Percentiles rank a stretch among this genome's conserved stretches.
phyloP scores from a whole-genome alignment of 140 eudicot genomes.

The Anethum foeniculum region DNA sequence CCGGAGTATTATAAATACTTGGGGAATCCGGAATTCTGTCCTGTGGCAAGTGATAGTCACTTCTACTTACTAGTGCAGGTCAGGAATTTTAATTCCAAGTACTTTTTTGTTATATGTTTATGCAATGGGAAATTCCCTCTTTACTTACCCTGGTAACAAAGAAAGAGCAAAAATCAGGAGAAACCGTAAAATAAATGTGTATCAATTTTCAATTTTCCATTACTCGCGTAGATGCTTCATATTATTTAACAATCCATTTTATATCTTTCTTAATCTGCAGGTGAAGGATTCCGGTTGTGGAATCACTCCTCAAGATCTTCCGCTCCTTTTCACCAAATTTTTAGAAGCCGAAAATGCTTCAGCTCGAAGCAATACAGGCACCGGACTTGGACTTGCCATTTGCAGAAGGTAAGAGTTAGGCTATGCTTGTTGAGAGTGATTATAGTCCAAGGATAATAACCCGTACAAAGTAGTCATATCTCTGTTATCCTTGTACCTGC shows the following conservation, averaged over 20 bases:
- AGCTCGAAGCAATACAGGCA: constrained; percentile 22
- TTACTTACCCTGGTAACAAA: neutral
- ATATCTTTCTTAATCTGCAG: constrained; percentile 16
- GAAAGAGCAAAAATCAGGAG: neutral
- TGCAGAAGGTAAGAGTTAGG: constrained; percentile 37
- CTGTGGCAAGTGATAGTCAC: constrained; percentile 49
- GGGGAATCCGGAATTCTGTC: constrained; percentile 64
- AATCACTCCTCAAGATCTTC: constrained; percentile 44
- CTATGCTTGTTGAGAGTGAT: neutral
- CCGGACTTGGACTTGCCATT: constrained; percentile 58
- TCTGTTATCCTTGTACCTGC: neutral
- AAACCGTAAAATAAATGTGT: neutral
- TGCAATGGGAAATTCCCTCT: neutral
- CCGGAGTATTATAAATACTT: constrained; percentile 60
- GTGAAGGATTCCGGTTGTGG: constrained; percentile 67
- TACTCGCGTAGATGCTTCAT: neutral
- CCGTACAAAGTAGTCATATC: neutral
- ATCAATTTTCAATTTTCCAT: neutral
- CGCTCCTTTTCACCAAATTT: constrained; percentile 40
- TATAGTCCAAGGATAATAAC: neutral
- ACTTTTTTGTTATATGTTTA: neutral
- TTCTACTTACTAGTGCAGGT: constrained; percentile 91
- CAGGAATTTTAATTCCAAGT: neutral
- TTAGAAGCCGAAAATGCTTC: constrained; percentile 32
- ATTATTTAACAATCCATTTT: neutral